phyloP scores from a whole-genome alignment of 1,284 basidiomycete genomes.

The Papiliotrema flavescens region DNA sequence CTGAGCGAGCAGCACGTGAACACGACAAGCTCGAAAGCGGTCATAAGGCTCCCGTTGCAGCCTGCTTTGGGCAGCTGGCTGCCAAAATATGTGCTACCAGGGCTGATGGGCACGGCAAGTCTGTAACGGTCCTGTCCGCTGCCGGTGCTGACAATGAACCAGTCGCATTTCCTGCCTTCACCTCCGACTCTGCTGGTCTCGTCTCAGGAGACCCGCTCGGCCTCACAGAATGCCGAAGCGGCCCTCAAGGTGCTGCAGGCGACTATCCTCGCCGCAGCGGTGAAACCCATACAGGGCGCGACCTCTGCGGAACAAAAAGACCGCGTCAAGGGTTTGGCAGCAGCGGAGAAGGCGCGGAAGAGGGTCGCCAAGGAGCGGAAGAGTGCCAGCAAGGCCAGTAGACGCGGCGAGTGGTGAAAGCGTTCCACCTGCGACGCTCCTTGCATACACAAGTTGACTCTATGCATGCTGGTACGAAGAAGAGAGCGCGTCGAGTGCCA shows the following conservation, averaged over 20 bases:
- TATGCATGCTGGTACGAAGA: neutral
- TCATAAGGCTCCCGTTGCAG: conserved; percentile 30
- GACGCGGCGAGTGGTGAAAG: conserved; percentile 1
- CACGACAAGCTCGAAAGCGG: conserved; percentile 48
- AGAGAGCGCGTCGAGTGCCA: neutral
- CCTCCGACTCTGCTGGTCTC: conserved; percentile 38
- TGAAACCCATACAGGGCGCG: conserved; percentile 29
- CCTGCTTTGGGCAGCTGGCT: conserved; percentile 35
- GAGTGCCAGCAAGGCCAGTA: conserved; percentile 25
- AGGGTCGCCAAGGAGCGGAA: conserved; percentile 31
- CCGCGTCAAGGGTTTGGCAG: conserved; percentile 25
- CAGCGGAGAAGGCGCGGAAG: conserved; percentile 28
- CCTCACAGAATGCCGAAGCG: conserved; percentile 30
- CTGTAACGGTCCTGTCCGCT: neutral
- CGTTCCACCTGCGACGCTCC: neutral
- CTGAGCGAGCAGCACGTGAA: conserved; percentile 40
- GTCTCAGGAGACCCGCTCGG: conserved; percentile 36
- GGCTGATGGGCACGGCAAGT: conserved; percentile 39
- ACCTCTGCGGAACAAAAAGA: conserved; percentile 36
- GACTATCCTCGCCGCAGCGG: conserved; percentile 26
- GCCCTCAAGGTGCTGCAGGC: conserved; percentile 32
- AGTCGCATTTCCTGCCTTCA: conserved; percentile 32
- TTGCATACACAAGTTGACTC: neutral
- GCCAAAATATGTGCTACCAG: conserved; percentile 36
- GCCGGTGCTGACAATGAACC: neutral